A percentile compares a stretch with the other conserved stretches of the same genome.
phyloP scores from a whole-genome alignment of 2,329 filamentous ascomycete species.

The Uncinocarpus reesii region DNA sequence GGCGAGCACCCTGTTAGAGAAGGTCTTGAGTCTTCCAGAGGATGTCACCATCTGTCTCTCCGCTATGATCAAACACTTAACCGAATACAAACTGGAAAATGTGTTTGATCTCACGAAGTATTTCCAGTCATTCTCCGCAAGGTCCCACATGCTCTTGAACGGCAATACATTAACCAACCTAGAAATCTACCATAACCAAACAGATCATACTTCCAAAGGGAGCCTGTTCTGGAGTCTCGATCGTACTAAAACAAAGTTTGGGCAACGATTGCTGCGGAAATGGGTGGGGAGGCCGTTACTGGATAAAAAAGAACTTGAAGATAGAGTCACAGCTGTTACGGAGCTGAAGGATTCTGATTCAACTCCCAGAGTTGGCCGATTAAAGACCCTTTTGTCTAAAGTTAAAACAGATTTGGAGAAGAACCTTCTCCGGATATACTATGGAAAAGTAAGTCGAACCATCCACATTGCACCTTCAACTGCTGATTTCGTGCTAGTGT shows the following conservation, averaged over 20 bases:
- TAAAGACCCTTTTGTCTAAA: conserved; percentile 60
- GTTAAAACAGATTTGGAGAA: conserved; percentile 80
- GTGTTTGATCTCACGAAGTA: conserved; percentile 95
- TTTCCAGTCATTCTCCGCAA: conserved; percentile 87
- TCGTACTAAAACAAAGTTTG: conserved; percentile 81
- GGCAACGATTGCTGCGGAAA: conserved; percentile 75
- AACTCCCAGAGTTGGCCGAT: conserved; percentile 57
- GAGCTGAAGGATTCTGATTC: conserved; percentile 65
- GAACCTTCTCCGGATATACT: conserved; percentile 89
- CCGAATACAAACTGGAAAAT: conserved; percentile 86
- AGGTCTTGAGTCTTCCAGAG: conserved; percentile 74
- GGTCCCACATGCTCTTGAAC: conserved; percentile 91
- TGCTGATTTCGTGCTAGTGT: conserved; percentile 41
- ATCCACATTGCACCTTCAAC: background rate
- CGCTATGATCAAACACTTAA: conserved; percentile 88
- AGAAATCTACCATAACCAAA: conserved; percentile 92
- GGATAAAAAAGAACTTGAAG: conserved; percentile 62
- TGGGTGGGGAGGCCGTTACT: conserved; percentile 91
- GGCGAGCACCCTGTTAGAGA: conserved; percentile 63
- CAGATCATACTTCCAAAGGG: conserved; percentile 71
- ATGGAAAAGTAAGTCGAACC: conserved; percentile 56
- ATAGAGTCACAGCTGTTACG: conserved; percentile 72
- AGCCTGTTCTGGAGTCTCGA: conserved; percentile 94
- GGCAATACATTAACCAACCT: conserved; percentile 89
- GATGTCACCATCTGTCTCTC: conserved; percentile 84